phyloP scores from a whole-genome alignment of 1,284 basidiomycete species.

The Caloboletus inedulis region DNA sequence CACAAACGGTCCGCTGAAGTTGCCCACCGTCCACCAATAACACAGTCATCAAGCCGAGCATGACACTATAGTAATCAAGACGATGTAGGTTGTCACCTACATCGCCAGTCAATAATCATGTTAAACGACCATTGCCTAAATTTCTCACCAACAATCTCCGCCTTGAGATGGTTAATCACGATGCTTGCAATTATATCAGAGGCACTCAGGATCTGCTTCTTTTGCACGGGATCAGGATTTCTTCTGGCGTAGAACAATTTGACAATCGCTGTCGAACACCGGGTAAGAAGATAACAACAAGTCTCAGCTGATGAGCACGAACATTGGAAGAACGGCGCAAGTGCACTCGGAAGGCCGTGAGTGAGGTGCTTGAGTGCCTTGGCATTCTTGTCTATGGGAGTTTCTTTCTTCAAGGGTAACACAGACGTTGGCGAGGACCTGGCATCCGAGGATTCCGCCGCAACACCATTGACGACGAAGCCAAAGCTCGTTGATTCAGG shows the following conservation, averaged over 20 bases:
- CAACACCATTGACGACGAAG: conserved; percentile 41
- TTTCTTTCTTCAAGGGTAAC: conserved; percentile 39
- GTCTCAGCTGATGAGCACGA: conserved; percentile 20
- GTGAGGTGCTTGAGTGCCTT: conserved; percentile 79
- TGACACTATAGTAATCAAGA: conserved; percentile 73
- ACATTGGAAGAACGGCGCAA: conserved; percentile 91
- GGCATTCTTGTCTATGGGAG: conserved; percentile 62
- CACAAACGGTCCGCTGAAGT: background rate
- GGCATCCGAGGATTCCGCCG: conserved; percentile 27
- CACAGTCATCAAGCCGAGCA: conserved; percentile 70
- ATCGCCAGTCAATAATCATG: conserved; percentile 2
- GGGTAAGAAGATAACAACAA: conserved; percentile 8
- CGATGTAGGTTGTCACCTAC: conserved; percentile 51
- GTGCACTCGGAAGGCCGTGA: conserved; percentile 72
- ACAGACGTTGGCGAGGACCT: conserved; percentile 24
- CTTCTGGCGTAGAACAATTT: conserved; percentile 85
- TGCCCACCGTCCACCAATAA: conserved; percentile 81
- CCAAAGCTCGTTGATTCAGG: conserved; percentile 36
- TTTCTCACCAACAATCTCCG: conserved; percentile 52
- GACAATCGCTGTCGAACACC: conserved; percentile 62
- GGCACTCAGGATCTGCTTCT: conserved; percentile 71
- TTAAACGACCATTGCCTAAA: background rate
- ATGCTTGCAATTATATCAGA: conserved; percentile 70
- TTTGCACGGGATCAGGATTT: conserved; percentile 74
- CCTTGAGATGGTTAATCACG: conserved; percentile 69